Conservation (phyloP, 495 filamentous ascomycete species). For the Xeromyces bisporus region DNA sequence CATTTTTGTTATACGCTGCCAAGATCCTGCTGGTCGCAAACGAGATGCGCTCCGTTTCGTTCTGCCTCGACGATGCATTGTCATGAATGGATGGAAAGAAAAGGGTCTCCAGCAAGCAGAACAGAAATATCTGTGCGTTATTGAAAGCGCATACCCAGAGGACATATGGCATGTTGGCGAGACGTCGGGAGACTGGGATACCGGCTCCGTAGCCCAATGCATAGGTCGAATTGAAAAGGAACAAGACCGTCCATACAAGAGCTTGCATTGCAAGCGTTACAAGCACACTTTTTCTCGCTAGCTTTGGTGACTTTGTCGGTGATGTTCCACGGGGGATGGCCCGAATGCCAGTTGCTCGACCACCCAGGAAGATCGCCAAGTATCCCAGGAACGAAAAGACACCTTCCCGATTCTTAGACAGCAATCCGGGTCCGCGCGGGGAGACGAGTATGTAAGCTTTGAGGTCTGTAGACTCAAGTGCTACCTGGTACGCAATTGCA, state of each 20-base stretch:
- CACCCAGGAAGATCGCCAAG: conserved; percentile 84
- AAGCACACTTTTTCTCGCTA: conserved; percentile 37
- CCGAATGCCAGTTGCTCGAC: conserved; percentile 63
- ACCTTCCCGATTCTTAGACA: conserved; percentile 86
- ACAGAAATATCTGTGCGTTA: conserved; percentile 55
- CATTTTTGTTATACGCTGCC: conserved; percentile 73
- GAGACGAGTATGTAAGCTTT: conserved; percentile 76
- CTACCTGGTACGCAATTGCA: conserved; percentile 48
- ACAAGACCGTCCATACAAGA: conserved; percentile 48
- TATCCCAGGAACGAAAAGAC: conserved; percentile 88
- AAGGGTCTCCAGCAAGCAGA: conserved; percentile 55
- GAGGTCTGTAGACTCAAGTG: conserved; percentile 58
- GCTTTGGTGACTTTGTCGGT: conserved; percentile 18
- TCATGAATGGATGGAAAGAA: conserved; percentile 60
- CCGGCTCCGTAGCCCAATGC: conserved; percentile 44
- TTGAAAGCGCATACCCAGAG: conserved; percentile 88
- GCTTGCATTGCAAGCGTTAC: conserved; percentile 42
- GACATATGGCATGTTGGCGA: conserved; percentile 89
- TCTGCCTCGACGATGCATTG: conserved; percentile 28
- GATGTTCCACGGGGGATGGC: conserved; percentile 47
- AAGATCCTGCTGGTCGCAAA: conserved; percentile 67
- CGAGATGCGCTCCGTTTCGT: conserved; percentile 37
- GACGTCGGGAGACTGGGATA: conserved; percentile 63
- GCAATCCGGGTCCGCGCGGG: conserved; percentile 47
- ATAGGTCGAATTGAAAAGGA: conserved; percentile 46